These are phyloP conservation scores for Diaporthe humulicola DNA, from an alignment of 2,329 filamentous ascomycete species.

Conservation along the genomic window DNA sequence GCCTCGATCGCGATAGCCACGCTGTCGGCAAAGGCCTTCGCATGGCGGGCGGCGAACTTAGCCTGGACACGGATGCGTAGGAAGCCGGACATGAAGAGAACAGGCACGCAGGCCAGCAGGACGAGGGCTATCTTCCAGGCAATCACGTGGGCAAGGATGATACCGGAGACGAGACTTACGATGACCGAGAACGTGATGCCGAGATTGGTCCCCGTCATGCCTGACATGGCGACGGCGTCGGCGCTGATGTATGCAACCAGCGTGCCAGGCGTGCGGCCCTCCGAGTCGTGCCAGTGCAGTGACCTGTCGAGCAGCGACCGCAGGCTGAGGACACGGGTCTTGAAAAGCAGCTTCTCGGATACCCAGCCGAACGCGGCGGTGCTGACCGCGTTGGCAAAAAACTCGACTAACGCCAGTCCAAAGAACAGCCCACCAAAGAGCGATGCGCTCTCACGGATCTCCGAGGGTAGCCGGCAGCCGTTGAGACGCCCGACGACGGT, in stretches of 20 bases:
- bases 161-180: constrained; percentile 76
- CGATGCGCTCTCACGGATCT: constrained; percentile 62
- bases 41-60: constrained; percentile 72
- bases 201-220: constrained; percentile 77
- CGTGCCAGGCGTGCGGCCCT: constrained; percentile 70
- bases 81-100: constrained; percentile 77
- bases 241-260: constrained; percentile 77
- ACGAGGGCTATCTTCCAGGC: constrained; percentile 84
- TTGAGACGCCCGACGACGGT: constrained; percentile 68
- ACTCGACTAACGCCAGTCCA: constrained; percentile 69
- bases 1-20: constrained; percentile 76
- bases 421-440: constrained; percentile 72
- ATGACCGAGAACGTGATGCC: constrained; percentile 77
- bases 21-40: constrained; percentile 73
- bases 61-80: constrained; percentile 75
- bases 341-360: constrained; percentile 69
- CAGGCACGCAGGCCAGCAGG: constrained; percentile 75
- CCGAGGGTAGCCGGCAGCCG: constrained; percentile 61
- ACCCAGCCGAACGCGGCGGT: constrained; percentile 69
- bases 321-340: constrained; percentile 67
- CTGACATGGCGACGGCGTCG: constrained; percentile 75
- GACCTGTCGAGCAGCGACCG: constrained; percentile 69
- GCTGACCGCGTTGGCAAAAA: constrained; percentile 69
- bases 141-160: constrained; percentile 77
- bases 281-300: constrained; percentile 75